These are phyloP conservation scores for Calonectria henricotiae DNA, from an alignment of 2,329 filamentous ascomycete species.

Conservation along the genomic window DNA sequence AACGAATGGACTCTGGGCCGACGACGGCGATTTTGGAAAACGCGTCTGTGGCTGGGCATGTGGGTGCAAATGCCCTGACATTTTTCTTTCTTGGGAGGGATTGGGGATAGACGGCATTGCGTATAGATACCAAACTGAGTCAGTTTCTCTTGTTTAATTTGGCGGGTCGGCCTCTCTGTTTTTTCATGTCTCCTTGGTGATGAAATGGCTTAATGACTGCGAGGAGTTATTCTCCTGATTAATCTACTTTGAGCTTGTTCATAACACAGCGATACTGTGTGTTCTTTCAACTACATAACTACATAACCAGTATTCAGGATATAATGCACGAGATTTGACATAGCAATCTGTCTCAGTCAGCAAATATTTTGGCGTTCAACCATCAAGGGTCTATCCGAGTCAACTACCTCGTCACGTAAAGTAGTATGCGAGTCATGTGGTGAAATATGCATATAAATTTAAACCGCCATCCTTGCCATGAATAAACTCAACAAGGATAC, in stretches of 20 bases:
- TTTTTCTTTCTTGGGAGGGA: constrained; percentile 39
- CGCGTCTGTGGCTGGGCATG: constrained; percentile 35
- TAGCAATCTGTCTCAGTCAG: too few relatives aligned
- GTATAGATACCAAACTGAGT: constrained; percentile 54
- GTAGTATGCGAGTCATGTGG: too few relatives aligned
- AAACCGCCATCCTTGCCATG: not conserved
- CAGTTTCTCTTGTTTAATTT: constrained; percentile 34
- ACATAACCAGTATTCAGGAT: constrained; percentile 12
- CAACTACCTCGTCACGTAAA: too few relatives aligned
- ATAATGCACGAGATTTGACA: not conserved
- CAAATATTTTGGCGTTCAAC: too few relatives aligned
- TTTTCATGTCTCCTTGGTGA: not conserved
- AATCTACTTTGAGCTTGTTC: not conserved
- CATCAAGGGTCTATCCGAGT: too few relatives aligned
- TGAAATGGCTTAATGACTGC: not conserved
- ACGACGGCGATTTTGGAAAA: constrained; percentile 40
- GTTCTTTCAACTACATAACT: constrained; percentile 5
- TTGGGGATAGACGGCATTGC: constrained; percentile 52
- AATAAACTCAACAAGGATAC: not conserved
- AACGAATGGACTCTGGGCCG: constrained; percentile 38
- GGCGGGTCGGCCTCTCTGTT: constrained; percentile 4
- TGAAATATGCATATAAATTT: too few relatives aligned
- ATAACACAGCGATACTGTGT: constrained; percentile 20
- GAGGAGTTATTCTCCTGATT: not conserved
- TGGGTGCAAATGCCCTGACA: constrained; percentile 36